phyloP scores from a whole-genome alignment of 1,284 basidiomycete genomes.

The Cerrena zonata region DNA sequence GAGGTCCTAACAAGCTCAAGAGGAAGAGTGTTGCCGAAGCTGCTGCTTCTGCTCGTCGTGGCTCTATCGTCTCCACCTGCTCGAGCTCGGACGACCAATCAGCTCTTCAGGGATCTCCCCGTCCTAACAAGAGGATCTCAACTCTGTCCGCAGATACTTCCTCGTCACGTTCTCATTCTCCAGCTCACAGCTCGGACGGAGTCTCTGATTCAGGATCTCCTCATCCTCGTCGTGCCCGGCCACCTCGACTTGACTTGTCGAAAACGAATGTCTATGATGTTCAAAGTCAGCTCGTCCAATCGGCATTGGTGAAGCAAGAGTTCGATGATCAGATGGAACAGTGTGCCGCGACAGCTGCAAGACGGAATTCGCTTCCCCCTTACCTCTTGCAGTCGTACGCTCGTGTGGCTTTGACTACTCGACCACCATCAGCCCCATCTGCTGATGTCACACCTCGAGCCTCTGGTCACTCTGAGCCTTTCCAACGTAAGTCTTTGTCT shows the following conservation, averaged over 20 bases:
- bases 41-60: constrained; percentile 8
- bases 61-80: constrained; percentile 18
- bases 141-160: not conserved
- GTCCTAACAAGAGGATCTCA: not conserved
- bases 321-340: constrained; percentile 1
- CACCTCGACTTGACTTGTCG: not conserved
- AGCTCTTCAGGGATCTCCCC: not conserved
- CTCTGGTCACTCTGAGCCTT: not conserved
- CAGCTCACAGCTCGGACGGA: not conserved
- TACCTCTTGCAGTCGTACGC: constrained; percentile 19
- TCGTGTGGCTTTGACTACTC: not conserved
- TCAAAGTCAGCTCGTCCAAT: not conserved
- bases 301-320: constrained; percentile 2
- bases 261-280: not conserved
- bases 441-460: not conserved
- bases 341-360: not conserved
- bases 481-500: too few species aligned
- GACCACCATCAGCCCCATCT: not conserved
- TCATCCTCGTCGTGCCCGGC: not conserved
- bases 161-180: not conserved
- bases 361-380: constrained; percentile 20
- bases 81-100: constrained; percentile 15
- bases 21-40: constrained; percentile 11
- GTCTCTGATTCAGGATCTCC: constrained; percentile 1
- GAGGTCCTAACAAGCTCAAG: constrained; percentile 55